Percentiles rank a stretch among this genome's conserved stretches.
Evolutionary conservation across 192 early-diverging fungal species (phyloP).

Genomic region (Linderina pennispora): DNA sequence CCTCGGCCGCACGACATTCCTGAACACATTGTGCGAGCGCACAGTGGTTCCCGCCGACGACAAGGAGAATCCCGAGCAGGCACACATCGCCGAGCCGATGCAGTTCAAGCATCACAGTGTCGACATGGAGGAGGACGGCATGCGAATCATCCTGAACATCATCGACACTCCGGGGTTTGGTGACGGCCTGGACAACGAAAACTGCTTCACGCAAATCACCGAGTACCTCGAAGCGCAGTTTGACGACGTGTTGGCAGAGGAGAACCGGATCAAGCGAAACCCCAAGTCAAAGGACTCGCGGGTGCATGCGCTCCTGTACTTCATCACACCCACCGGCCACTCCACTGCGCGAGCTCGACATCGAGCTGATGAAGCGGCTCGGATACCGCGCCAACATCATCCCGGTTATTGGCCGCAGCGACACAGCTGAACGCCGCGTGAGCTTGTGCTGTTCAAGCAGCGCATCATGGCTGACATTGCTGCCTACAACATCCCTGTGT

Average conservation of each 20-base stretch:
- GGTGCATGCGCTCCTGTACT: constrained; percentile 95
- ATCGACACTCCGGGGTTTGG: constrained; percentile 99
- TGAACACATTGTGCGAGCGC: constrained; percentile 95
- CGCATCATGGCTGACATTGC: constrained; percentile 97
- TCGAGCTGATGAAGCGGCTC: constrained; percentile 88
- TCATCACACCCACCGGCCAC: constrained; percentile 96
- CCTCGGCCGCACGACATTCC: constrained; percentile 96
- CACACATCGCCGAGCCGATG: constrained; percentile 83
- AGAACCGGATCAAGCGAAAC: constrained; percentile 78
- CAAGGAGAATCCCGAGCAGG: constrained; percentile 60
- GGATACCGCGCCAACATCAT: constrained; percentile 93
- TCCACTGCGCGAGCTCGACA: constrained; percentile 93
- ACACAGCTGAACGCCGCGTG: constrained; percentile 84
- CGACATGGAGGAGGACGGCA: constrained; percentile 97
- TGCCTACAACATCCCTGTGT: constrained; percentile 92
- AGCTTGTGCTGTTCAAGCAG: constrained; percentile 84
- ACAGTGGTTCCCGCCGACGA: constrained; percentile 64
- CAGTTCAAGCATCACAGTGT: constrained; percentile 83
- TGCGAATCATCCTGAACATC: constrained; percentile 93
- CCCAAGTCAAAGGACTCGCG: constrained; percentile 92
- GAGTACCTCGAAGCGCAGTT: constrained; percentile 92
- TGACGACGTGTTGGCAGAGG: constrained; percentile 89
- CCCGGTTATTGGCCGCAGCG: constrained; percentile 92
- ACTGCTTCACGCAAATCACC: constrained; percentile 87
- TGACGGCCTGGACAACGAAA: constrained; percentile 92